These are phyloP conservation scores for Rhizophagus clarus DNA, from an alignment of 192 early-diverging fungal species.

Conservation along the genomic window DNA sequence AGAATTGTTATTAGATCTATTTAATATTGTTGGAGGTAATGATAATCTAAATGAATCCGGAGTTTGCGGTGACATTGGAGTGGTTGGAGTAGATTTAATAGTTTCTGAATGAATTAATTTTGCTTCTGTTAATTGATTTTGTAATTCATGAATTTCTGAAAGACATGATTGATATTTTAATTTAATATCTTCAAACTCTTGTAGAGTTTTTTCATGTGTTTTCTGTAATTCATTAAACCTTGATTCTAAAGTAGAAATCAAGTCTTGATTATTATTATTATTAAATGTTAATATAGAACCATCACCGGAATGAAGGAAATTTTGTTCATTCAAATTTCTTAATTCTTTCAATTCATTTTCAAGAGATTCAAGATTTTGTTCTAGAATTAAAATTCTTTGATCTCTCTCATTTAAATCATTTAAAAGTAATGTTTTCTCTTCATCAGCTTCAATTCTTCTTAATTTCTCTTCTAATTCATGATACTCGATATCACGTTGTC, in stretches of 20 bases:
- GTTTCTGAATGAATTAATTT: neutral
- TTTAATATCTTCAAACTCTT: slow-evolving; percentile 20
- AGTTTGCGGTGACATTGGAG: neutral
- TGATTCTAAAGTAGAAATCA: neutral
- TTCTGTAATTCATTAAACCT: slow-evolving; percentile 20
- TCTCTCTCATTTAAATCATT: slow-evolving; percentile 4
- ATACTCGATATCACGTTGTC: slow-evolving; percentile 31
- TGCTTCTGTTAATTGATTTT: slow-evolving; percentile 1
- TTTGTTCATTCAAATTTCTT: neutral
- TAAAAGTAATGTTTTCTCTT: slow-evolving; percentile 5
- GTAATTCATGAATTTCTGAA: slow-evolving; percentile 22
- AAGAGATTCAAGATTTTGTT: slow-evolving; percentile 20
- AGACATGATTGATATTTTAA: slow-evolving; percentile 27
- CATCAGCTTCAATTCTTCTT: neutral
- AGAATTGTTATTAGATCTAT: neutral
- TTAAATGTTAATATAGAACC: neutral
- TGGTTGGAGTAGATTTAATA: neutral
- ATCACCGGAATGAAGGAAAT: neutral
- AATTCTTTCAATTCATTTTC: neutral
- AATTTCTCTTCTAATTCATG: slow-evolving; percentile 15
- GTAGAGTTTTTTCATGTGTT: slow-evolving; percentile 8
- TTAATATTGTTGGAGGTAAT: neutral
- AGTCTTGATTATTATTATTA: neutral
- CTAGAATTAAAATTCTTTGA: neutral
- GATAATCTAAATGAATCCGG: neutral